Evolutionary conservation across 148 eudicot species (phyloP).

Genomic region (Vaccinium darrowii): DNA sequence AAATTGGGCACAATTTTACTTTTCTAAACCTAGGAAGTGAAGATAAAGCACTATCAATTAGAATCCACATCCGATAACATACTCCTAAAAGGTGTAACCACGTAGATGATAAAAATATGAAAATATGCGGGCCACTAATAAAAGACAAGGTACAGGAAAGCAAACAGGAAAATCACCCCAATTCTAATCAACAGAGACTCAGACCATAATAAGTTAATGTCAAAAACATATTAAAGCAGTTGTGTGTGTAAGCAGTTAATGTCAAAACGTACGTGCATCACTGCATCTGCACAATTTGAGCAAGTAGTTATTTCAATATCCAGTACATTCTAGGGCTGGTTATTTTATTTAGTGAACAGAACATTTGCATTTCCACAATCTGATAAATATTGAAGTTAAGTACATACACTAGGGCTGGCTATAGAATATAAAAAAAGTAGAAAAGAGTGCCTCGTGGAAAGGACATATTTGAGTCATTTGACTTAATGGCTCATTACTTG

Average conservation of each 20-base stretch:
- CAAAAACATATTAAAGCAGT: neutral
- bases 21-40: neutral
- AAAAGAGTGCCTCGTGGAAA: neutral
- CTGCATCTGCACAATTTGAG: neutral
- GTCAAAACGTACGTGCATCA: neutral
- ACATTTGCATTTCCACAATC: neutral
- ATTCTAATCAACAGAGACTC: neutral
- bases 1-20: neutral
- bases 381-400: neutral
- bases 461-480: neutral
- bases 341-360: neutral
- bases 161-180: neutral
- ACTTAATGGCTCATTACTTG: neutral
- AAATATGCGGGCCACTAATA: neutral
- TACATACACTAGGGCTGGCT: neutral
- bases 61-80: neutral
- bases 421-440: neutral
- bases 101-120: neutral
- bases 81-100: neutral
- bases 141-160: no score
- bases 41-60: neutral
- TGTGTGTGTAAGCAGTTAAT: neutral
- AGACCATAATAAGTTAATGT: neutral
- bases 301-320: neutral
- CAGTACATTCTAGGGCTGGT: neutral